Conservation (phyloP, 202 grass and related monocot species). For the Carex arenaria region DNA sequence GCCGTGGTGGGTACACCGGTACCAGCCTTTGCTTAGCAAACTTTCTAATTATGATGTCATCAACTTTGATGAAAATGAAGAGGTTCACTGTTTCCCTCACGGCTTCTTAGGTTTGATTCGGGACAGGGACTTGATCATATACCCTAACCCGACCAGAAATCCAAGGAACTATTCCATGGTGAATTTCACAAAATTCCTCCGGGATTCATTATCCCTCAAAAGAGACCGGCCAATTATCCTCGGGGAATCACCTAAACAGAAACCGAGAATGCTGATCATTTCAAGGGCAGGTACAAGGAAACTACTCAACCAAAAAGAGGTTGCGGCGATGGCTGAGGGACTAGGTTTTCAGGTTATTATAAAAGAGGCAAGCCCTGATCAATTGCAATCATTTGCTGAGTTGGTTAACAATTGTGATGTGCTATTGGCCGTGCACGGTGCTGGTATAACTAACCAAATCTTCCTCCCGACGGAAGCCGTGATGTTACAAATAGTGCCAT, state of each 20-base stretch:
- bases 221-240: constrained; percentile 30
- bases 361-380: constrained; percentile 34
- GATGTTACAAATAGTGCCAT: constrained; percentile 66
- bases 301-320: constrained; percentile 47
- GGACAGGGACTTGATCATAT: constrained; percentile 58
- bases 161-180: constrained; percentile 60
- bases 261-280: constrained; percentile 56
- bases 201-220: constrained; percentile 31
- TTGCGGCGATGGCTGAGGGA: constrained; percentile 15
- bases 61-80: constrained; percentile 44
- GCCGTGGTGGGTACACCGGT: constrained; percentile 59
- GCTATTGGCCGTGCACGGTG: constrained; percentile 56
- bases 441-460: constrained; percentile 57
- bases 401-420: constrained; percentile 57
- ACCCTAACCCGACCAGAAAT: constrained; percentile 50
- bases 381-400: constrained; percentile 40
- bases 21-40: constrained; percentile 38
- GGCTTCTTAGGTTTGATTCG: constrained; percentile 46
- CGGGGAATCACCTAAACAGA: constrained; percentile 32
- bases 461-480: constrained; percentile 59
- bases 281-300: constrained; percentile 40
- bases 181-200: constrained; percentile 47
- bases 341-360: constrained; percentile 57
- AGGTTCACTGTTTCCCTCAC: constrained; percentile 55
- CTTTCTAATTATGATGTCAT: constrained; percentile 45